Evolutionary conservation across 345 rosid genomes (phyloP).

Genomic region (Aethionema arabicum): DNA sequence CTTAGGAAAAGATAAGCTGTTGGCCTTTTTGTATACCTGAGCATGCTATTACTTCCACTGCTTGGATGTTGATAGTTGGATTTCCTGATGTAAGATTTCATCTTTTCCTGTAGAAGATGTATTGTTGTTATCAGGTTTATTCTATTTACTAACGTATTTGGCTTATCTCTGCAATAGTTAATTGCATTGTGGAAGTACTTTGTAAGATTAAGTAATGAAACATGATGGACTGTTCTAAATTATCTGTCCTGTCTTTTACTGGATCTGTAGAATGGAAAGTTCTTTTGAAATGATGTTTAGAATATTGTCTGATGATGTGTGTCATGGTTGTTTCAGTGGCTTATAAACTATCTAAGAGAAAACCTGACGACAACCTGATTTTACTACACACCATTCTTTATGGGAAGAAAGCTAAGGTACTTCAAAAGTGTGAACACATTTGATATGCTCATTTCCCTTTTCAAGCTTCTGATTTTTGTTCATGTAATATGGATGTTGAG

Average conservation of each 20-base stretch:
- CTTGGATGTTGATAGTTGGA: background rate
- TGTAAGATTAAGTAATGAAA: slow-evolving; percentile 8
- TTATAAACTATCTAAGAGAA: slow-evolving; percentile 92
- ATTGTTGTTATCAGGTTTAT: background rate
- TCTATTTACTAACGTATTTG: background rate
- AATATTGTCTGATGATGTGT: slow-evolving; percentile 31
- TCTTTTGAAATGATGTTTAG: slow-evolving; percentile 4
- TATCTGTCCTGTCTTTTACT: slow-evolving; percentile 13
- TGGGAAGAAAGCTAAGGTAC: slow-evolving; percentile 98
- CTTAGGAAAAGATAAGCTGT: background rate
- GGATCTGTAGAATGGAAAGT: background rate
- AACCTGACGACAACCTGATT: slow-evolving; percentile 81
- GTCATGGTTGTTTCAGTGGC: slow-evolving; percentile 67
- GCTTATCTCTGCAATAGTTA: slow-evolving; percentile 19
- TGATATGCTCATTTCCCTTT: background rate
- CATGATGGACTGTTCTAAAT: slow-evolving; percentile 1
- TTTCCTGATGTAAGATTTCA: background rate
- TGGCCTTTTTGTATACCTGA: background rate
- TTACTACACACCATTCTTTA: slow-evolving; percentile 73
- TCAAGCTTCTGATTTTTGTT: slow-evolving; percentile 12
- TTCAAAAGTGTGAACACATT: slow-evolving; percentile 3
- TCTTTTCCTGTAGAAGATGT: background rate
- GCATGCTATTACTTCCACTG: background rate
- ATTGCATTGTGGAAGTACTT: background rate
- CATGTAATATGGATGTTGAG: slow-evolving; percentile 2